phyloP scores from a whole-genome alignment of 257 asterid genomes.

The Sherardia arvensis region DNA sequence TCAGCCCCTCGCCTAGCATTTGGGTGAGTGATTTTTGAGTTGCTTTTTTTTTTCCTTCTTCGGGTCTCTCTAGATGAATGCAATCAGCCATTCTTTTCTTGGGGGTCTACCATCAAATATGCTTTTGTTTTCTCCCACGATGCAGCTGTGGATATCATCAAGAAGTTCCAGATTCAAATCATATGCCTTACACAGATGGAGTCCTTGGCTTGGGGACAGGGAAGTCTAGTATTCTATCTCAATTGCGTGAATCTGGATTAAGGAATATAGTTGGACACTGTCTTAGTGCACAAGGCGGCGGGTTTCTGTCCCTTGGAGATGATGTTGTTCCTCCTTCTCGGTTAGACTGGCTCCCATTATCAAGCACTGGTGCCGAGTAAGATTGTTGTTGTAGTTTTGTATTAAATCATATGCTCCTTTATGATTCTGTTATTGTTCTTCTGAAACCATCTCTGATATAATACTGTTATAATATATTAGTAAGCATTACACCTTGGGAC shows the following conservation, averaged over 20 bases:
- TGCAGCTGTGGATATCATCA: slow-evolving; percentile 88
- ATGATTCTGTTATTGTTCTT: not conserved
- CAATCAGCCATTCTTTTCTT: not conserved
- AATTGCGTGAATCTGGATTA: slow-evolving; percentile 43
- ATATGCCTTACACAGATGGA: slow-evolving; percentile 65
- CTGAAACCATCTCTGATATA: not conserved
- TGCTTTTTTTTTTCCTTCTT: not conserved
- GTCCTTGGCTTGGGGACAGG: slow-evolving; percentile 91
- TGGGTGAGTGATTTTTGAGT: slow-evolving; percentile 34
- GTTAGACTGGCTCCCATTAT: slow-evolving; percentile 27
- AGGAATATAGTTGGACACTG: slow-evolving; percentile 80
- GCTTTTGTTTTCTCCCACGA: slow-evolving; percentile 4
- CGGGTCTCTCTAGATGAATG: not conserved
- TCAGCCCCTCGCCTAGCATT: slow-evolving; percentile 58
- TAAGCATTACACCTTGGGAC: slow-evolving; percentile 28
- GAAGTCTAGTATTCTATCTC: slow-evolving; percentile 61
- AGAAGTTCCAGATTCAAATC: slow-evolving; percentile 42
- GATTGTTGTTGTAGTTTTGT: slow-evolving; percentile 1
- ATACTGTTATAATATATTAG: slow-evolving; percentile 16
- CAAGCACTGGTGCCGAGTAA: slow-evolving; percentile 19
- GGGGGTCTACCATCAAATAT: not conserved
- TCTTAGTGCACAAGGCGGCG: slow-evolving; percentile 63
- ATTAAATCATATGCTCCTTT: not conserved
- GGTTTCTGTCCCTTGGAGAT: slow-evolving; percentile 84
- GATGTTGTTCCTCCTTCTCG: slow-evolving; percentile 44